A percentile compares a stretch with the other conserved stretches of the same genome.
These are phyloP conservation scores for Vitellaria paradoxa DNA, from an alignment of 179 eudicot species.

Conservation along the genomic window DNA sequence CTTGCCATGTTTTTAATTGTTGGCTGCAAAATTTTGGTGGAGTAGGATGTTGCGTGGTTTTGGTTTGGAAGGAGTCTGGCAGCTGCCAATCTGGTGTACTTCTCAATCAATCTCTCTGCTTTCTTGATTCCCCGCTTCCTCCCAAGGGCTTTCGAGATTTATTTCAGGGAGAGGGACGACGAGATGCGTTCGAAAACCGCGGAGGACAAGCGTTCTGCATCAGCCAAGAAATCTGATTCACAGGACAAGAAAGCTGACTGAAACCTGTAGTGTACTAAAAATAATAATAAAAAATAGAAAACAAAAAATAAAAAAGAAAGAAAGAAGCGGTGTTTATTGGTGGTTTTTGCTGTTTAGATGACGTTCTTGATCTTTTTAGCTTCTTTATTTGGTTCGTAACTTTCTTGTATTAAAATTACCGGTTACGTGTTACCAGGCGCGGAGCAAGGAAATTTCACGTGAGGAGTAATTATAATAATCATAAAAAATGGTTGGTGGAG, in stretches of 20 bases:
- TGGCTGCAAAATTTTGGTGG: background rate
- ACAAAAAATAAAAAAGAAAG: no score
- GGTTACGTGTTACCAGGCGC: no score
- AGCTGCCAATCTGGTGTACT: conserved; percentile 57
- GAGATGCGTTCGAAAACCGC: conserved; percentile 42
- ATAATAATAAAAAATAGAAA: no score
- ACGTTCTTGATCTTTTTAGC: no score
- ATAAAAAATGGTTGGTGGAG: no score
- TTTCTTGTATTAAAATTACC: no score
- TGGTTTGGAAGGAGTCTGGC: conserved; percentile 87
- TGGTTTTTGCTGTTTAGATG: no score
- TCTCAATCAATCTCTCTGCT: conserved; percentile 61
- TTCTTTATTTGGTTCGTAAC: no score
- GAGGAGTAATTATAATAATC: no score
- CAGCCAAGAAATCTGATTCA: conserved; percentile 5
- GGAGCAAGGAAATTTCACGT: no score
- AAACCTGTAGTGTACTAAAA: background rate
- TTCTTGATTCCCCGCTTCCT: conserved; percentile 81
- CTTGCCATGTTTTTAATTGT: no score
- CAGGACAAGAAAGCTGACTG: conserved; percentile 23
- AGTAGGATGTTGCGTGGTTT: conserved; percentile 70
- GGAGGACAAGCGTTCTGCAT: conserved; percentile 18
- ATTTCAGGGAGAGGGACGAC: conserved; percentile 53
- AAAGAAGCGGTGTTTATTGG: no score
- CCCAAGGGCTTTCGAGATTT: conserved; percentile 73